Percentiles rank a stretch among this genome's conserved stretches.
These are phyloP conservation scores for Eimeria acervulina DNA, from an alignment of 169 alveolate species.

Conservation along the genomic window DNA sequence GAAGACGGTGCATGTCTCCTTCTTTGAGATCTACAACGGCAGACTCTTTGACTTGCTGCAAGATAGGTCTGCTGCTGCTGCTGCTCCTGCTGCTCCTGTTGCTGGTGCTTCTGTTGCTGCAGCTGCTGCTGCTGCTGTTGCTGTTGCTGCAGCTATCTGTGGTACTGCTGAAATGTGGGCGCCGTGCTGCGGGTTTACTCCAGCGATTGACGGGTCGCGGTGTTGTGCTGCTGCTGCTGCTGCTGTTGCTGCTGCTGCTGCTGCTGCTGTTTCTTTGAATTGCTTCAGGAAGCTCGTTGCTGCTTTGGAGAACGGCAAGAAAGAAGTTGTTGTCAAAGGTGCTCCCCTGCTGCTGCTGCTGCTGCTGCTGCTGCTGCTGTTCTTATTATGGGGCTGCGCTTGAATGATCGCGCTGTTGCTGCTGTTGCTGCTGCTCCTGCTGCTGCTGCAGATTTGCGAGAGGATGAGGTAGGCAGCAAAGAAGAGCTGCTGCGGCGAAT, in stretches of 20 bases:
- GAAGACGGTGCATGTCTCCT: slow-evolving; percentile 92
- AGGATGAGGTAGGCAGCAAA: slow-evolving; percentile 91
- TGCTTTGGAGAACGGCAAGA: slow-evolving; percentile 94
- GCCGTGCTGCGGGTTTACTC: not conserved
- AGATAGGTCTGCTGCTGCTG: slow-evolving; percentile 89
- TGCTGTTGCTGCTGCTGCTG: not conserved
- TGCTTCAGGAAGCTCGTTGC: slow-evolving; percentile 89
- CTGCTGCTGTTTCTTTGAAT: not conserved
- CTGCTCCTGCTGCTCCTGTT: slow-evolving; percentile 4
- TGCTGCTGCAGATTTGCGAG: too few species aligned
- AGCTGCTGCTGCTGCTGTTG: not conserved
- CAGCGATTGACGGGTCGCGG: not conserved
- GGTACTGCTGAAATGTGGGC: not conserved
- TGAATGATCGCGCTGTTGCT: not conserved
- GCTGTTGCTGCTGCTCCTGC: slow-evolving; percentile 86
- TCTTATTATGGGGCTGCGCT: not conserved
- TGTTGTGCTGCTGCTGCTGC: not conserved
- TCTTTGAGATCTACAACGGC: slow-evolving; percentile 99
- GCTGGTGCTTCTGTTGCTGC: not conserved
- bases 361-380: not conserved
- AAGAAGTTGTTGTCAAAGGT: slow-evolving; percentile 96
- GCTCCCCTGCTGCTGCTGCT: not conserved
- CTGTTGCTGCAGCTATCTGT: not conserved
- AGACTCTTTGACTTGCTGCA: slow-evolving; percentile 98
- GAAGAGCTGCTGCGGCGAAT: slow-evolving; percentile 95